A percentile compares a stretch with the other conserved stretches of the same genome.
phyloP scores from a whole-genome alignment of 1,284 basidiomycete species.

The Ustilago hordei region DNA sequence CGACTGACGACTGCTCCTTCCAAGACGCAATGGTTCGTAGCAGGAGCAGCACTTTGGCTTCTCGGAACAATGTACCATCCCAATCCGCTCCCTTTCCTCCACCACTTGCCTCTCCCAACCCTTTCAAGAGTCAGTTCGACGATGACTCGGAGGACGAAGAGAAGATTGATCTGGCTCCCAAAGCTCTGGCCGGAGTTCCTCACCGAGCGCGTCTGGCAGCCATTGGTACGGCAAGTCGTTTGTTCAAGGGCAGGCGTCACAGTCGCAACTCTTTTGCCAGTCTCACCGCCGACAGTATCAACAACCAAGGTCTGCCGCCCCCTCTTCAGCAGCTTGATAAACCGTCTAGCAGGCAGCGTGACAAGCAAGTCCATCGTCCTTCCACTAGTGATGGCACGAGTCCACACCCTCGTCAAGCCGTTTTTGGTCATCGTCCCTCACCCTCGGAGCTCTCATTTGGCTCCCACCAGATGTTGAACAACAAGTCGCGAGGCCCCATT shows the following conservation, averaged over 20 bases:
- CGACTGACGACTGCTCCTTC: no score
- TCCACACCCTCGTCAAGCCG: slow-evolving; percentile 24
- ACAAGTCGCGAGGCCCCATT: neutral
- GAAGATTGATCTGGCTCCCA: slow-evolving; percentile 11
- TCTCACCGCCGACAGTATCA: neutral
- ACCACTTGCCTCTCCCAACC: slow-evolving; percentile 3
- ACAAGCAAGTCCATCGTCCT: neutral
- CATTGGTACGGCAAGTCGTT: slow-evolving; percentile 35
- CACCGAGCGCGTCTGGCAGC: slow-evolving; percentile 35
- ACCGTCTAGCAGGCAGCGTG: neutral
- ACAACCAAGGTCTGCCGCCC: neutral
- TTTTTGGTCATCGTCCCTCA: slow-evolving; percentile 31
- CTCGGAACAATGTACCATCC: neutral
- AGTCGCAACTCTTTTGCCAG: slow-evolving; percentile 17
- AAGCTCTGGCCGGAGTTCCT: slow-evolving; percentile 8
- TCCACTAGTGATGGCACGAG: slow-evolving; percentile 22
- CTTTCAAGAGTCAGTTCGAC: slow-evolving; percentile 37
- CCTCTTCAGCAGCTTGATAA: slow-evolving; percentile 5
- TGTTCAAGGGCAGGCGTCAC: slow-evolving; percentile 34
- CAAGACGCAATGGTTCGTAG: neutral
- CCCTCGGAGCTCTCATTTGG: slow-evolving; percentile 22
- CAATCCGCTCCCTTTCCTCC: neutral
- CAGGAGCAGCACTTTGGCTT: slow-evolving; percentile 20
- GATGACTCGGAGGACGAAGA: slow-evolving; percentile 53
- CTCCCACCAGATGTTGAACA: neutral